Conservation (phyloP, 352 stramenopile species). For the Phytophthora melonis region DNA sequence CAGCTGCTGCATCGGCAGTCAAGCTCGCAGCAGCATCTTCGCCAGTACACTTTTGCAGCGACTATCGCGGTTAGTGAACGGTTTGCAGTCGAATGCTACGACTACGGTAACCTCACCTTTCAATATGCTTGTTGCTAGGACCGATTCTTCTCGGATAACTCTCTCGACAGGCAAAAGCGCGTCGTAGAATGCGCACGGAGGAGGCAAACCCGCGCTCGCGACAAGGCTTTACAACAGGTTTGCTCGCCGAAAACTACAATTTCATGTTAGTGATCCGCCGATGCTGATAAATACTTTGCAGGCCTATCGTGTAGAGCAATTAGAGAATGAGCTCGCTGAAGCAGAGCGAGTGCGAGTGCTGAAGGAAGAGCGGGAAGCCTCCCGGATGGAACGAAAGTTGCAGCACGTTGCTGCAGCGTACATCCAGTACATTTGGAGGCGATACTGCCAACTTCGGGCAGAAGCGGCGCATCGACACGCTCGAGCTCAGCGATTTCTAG, state of each 20-base stretch:
- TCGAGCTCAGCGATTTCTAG: slow-evolving; percentile 43
- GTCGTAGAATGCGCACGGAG: slow-evolving; percentile 69
- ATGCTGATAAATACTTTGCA: slow-evolving; percentile 15
- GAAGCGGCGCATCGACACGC: slow-evolving; percentile 21
- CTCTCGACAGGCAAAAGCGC: slow-evolving; percentile 59
- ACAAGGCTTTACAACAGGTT: slow-evolving; percentile 69
- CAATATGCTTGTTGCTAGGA: slow-evolving; percentile 43
- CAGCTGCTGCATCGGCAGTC: slow-evolving; percentile 52
- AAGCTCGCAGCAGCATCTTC: slow-evolving; percentile 41
- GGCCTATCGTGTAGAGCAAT: slow-evolving; percentile 51
- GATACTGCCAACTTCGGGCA: slow-evolving; percentile 19
- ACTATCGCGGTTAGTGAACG: slow-evolving; percentile 44
- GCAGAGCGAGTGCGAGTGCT: slow-evolving; percentile 38
- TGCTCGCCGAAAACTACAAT: neutral
- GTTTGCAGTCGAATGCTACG: neutral
- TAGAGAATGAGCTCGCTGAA: slow-evolving; percentile 65
- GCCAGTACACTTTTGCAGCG: slow-evolving; percentile 44
- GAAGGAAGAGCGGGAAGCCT: slow-evolving; percentile 62
- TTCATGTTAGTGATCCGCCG: neutral
- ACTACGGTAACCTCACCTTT: neutral
- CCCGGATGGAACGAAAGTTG: slow-evolving; percentile 67
- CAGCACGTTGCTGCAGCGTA: slow-evolving; percentile 71
- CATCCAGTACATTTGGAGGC: slow-evolving; percentile 75
- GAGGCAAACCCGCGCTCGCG: slow-evolving; percentile 55
- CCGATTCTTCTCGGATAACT: slow-evolving; percentile 81